Conservation (phyloP, 441 rosid species). For the Codiaeum variegatum region DNA sequence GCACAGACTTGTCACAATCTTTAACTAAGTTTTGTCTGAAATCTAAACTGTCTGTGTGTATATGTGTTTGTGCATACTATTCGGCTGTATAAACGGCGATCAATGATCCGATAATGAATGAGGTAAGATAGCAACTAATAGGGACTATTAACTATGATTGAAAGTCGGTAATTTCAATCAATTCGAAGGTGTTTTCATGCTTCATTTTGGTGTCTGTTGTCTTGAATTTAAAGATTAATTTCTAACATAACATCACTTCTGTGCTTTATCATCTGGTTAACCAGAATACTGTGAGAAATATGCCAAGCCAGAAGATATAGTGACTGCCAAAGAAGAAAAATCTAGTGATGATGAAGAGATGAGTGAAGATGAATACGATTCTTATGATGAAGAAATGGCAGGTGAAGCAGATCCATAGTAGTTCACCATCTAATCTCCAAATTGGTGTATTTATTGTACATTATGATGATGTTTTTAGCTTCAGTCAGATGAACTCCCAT, state of each 20-base stretch:
- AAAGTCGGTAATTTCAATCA: too few species aligned
- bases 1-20: not conserved
- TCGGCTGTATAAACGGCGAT: not conserved
- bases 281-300: constrained; percentile 68
- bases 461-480: constrained; percentile 1
- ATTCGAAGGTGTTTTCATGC: not conserved
- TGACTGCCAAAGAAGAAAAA: constrained; percentile 42
- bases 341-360: constrained; percentile 64
- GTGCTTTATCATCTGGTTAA: constrained; percentile 5
- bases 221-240: not conserved
- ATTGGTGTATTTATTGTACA: constrained; percentile 26
- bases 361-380: constrained; percentile 54
- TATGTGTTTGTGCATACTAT: not conserved
- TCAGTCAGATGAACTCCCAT: constrained; percentile 7
- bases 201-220: not conserved
- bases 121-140: not conserved
- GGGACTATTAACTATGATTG: not conserved
- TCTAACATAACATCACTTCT: not conserved
- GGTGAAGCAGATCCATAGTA: constrained; percentile 65
- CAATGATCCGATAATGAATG: not conserved
- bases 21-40: not conserved
- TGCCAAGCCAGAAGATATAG: constrained; percentile 59
- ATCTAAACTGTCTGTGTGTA: not conserved
- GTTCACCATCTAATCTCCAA: not conserved
- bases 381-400: constrained; percentile 53